A percentile compares a stretch with the other conserved stretches of the same genome.
Conservation (phyloP, 2,329 filamentous ascomycete genomes). For the Cercospora sesami region DNA sequence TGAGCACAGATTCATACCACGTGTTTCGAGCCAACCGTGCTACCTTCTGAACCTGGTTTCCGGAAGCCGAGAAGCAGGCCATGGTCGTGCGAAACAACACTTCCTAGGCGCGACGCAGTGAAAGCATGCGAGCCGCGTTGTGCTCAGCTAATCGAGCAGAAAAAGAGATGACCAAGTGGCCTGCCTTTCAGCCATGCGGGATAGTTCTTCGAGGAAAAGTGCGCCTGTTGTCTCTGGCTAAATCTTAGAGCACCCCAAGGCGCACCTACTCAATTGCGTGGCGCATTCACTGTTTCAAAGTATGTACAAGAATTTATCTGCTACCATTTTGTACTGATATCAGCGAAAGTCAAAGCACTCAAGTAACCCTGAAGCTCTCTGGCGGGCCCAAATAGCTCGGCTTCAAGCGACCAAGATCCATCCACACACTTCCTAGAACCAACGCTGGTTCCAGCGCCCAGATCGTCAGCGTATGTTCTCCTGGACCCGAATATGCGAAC, state of each 20-base stretch:
- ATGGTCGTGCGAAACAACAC: background rate
- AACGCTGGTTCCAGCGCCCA: background rate
- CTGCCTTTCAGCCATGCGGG: no score
- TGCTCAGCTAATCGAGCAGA: background rate
- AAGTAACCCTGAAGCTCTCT: background rate
- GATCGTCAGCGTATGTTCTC: conserved; percentile 8
- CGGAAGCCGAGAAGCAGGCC: background rate
- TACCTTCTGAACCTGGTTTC: background rate
- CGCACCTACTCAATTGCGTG: no score
- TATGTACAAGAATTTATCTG: no score
- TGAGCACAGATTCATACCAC: background rate
- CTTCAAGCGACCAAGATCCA: conserved; percentile 11
- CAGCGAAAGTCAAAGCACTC: no score
- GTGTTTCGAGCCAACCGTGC: background rate
- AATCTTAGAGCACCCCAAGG: no score
- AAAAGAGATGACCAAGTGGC: background rate
- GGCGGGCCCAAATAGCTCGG: conserved; percentile 10
- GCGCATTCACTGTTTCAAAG: no score
- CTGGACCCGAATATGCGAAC: background rate
- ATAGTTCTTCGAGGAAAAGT: no score
- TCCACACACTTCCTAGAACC: background rate
- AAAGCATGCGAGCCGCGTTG: background rate
- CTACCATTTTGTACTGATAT: no score
- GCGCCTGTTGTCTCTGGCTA: no score
- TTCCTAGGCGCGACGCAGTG: background rate